Base-by-base conservation (phyloP, 2,329 filamentous ascomycete genomes). In the Ascochyta pisi region DNA sequence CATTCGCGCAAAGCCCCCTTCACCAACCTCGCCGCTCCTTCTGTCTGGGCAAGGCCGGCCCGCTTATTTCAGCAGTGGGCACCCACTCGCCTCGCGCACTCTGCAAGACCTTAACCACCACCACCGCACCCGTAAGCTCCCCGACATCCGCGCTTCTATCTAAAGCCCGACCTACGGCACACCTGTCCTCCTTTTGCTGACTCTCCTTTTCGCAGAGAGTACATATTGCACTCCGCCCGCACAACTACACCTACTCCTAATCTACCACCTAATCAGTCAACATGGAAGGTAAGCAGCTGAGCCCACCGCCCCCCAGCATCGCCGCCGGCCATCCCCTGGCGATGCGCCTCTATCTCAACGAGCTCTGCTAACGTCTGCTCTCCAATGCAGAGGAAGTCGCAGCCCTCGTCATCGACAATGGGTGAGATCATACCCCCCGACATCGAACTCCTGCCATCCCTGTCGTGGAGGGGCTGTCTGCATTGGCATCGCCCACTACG, bases 351-450 rank as follows among this genome's bases (percentile, higher is more conserved):
- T 58, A 60, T 67, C 65, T 73, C 67, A 66, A 69, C 69, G 66
- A 72, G 45, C 64, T 67, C 58, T 65, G 72, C 75, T 77, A 67
- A 77, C 69, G 39, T 62, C 49, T 63, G 46, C 62, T 55, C 60
- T 62, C 65, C 58, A 50, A 22, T 83, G 82, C 79, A 98, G 95
- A 99, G 88, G 95, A 99, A 92, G 95, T 99, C 84, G 95, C 95
- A 83, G 95, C 95, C 83, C 93, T 99, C 91, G 95, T 99, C 84
- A 98, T 99, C 85, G 95, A 99, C 93, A 99, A 99, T 98, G 95
- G 95, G 95, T 99, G 94, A 91, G 93, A 85, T 61, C 58, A 45
- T 83, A 75, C 46, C 63, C 63, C 67, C 66, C 58, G 62, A 62
- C 71, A 77, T 71, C 66, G 56, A 66, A 60, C 63, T 53, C 61